Base-by-base conservation (phyloP, 179 eudicot species). In the Dionaea muscipula region DNA sequence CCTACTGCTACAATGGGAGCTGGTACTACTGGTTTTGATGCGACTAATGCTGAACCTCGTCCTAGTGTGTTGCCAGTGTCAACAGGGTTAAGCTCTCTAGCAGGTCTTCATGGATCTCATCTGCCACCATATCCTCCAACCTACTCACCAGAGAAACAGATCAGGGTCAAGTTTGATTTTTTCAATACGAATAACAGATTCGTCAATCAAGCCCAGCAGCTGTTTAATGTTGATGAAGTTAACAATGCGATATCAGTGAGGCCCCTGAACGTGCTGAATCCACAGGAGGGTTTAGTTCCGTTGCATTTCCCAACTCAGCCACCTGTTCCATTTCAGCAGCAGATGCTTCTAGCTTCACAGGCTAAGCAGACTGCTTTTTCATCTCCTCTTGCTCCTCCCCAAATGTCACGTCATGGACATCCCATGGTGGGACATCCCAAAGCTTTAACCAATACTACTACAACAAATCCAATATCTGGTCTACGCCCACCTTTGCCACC, bases 371-470 rank as follows among this genome's bases (percentile, higher is more conserved):
- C 47, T 73, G 48, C 51, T 25, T 59, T 52, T 50, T 68, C 77
- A 36, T 64, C 69, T 69, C 44, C 73, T 58, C 41, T 51, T 25
- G 60, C 59, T 31, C 64, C 78, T 7, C 21, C 39, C 21, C 64
- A 71, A 60, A 52, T 47, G 20, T 81, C 67, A 56, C 71, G 50
- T 69, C 81, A 68, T 63, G 85, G 83, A 43, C 82, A 82, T 59
- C 45, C 64, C 12, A 62, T 75, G 19, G 74, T 59, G 23, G 77
- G 77, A 24, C 73, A 62, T 53, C 72, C 65, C 55, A 40, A 60
- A 58, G 56, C 72, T 38, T 49, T 49, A 35, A 65, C 51, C 59
- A 57, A 57, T 69, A 53, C 39, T 49, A 17, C 39, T 49, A 17
- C 60, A 27, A 59, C 60, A 47, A 73, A 78, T 61, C 56, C 70